Base-by-base conservation (phyloP, 108 stramenopile genomes). In the Cyclotella distinguenda region DNA sequence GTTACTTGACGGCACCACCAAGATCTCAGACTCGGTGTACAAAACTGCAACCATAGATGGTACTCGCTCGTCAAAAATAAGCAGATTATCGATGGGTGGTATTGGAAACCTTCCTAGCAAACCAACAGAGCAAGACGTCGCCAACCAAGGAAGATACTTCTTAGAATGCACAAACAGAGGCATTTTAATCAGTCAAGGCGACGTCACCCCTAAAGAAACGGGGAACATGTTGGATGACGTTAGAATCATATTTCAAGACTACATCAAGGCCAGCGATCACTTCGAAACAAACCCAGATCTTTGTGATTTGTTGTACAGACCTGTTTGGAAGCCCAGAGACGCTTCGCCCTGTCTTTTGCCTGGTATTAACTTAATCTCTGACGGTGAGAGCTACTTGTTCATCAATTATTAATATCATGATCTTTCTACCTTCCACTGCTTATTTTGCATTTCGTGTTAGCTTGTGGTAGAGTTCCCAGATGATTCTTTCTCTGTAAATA, bases 391-490 rank as follows among this genome's bases (percentile, higher is more conserved):
- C n/a, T n/a, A n/a, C n/a, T n/a, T n/a, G n/a, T n/a, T n/a, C n/a
- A n/a, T n/a, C n/a, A n/a, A n/a, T n/a, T n/a, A n/a, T n/a, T n/a
- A n/a, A n/a, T n/a, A n/a, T n/a, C n/a, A n/a, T n/a, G n/a, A n/a
- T n/a, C n/a, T n/a, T n/a, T n/a, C n/a, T n/a, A n/a, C n/a, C n/a
- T n/a, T n/a, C n/a, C n/a, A n/a, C n/a, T n/a, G n/a, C n/a, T n/a
- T n/a, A n/a, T n/a, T n/a, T n/a, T n/a, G n/a, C n/a, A n/a, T n/a
- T n/a, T n/a, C n/a, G n/a, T n/a, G n/a, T n/a, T n/a, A 75, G 73
- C 86, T 1, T 90, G 89, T 58, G 89, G 89, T 5, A 52, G 89
- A 18, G 61, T 90, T 34, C 83, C 82, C 18, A 45, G 86, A 18
- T 88, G 60, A 44, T 34, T 48, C 13, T 45, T 18, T 5, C 44